Evolutionary conservation across 768 basidiomycete genomes (phyloP).

Genomic region (Atractiella rhizophila): DNA sequence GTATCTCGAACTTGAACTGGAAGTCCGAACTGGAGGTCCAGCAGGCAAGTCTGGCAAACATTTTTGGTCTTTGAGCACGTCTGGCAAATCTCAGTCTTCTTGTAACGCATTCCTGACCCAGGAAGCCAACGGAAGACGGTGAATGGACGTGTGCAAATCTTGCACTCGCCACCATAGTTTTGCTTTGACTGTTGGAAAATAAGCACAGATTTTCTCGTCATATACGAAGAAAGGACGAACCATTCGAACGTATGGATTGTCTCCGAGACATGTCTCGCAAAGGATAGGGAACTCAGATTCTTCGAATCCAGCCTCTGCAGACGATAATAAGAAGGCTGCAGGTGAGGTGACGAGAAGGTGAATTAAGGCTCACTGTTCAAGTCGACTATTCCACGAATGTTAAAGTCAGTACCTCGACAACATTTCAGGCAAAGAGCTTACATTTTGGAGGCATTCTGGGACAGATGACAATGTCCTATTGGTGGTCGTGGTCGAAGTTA

Average conservation of each 20-base stretch:
- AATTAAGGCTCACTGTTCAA: slow-evolving; percentile 9
- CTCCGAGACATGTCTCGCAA: slow-evolving; percentile 58
- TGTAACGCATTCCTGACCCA: slow-evolving; percentile 70
- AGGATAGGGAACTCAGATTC: slow-evolving; percentile 39
- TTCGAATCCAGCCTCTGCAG: slow-evolving; percentile 7
- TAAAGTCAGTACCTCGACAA: too few species aligned
- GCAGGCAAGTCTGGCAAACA: slow-evolving; percentile 82
- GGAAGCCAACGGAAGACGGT: slow-evolving; percentile 92
- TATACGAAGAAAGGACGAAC: slow-evolving; percentile 26
- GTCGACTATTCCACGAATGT: too few species aligned
- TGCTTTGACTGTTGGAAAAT: slow-evolving; percentile 52
- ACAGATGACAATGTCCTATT: too few species aligned
- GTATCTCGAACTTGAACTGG: slow-evolving; percentile 95
- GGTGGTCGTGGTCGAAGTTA: too few species aligned
- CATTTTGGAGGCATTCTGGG: too few species aligned
- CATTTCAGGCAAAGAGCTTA: too few species aligned
- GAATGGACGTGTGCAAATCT: slow-evolving; percentile 64
- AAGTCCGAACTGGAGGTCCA: slow-evolving; percentile 85
- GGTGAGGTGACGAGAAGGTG: background rate
- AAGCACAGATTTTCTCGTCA: background rate
- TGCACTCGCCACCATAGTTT: slow-evolving; percentile 83
- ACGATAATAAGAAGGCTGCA: background rate
- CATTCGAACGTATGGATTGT: slow-evolving; percentile 53
- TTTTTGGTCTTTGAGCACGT: slow-evolving; percentile 58
- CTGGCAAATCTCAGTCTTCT: slow-evolving; percentile 90